These are phyloP conservation scores for Penicillium sp. DNA, from an alignment of 2,329 filamentous ascomycete species.

Conservation along the genomic window DNA sequence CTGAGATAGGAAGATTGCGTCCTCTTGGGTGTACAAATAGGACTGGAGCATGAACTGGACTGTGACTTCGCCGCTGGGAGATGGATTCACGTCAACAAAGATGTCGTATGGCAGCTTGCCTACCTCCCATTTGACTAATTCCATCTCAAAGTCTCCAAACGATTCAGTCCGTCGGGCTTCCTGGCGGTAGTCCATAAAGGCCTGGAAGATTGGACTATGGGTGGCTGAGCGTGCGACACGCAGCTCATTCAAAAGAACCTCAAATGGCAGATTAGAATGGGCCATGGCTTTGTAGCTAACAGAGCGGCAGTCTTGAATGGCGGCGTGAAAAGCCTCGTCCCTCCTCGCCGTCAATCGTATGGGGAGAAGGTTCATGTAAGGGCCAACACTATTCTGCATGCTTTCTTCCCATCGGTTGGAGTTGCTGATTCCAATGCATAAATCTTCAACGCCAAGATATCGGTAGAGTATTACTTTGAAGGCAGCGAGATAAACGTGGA, in stretches of 20 bases:
- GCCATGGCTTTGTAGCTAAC: slow-evolving; percentile 40
- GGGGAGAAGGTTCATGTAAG: neutral
- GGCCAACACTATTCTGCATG: neutral
- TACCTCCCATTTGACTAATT: neutral
- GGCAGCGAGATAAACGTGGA: neutral
- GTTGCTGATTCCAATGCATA: neutral
- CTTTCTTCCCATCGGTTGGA: neutral
- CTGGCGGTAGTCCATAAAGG: slow-evolving; percentile 49
- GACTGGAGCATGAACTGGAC: neutral
- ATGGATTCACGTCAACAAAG: neutral
- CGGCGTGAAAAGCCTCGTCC: neutral
- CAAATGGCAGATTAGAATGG: slow-evolving; percentile 53
- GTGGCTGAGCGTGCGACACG: slow-evolving; percentile 40
- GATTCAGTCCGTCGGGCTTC: neutral
- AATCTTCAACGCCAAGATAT: neutral
- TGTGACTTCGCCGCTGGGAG: neutral
- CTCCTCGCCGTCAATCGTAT: neutral
- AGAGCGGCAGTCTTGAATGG: neutral
- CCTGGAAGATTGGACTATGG: slow-evolving; percentile 54
- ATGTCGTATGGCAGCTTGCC: neutral
- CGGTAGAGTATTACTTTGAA: neutral
- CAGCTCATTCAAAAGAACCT: slow-evolving; percentile 50
- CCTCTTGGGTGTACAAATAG: neutral
- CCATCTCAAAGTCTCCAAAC: neutral
- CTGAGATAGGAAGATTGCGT: no score